Conservation (phyloP, 345 rosid species). For the Hypericum perforatum region DNA sequence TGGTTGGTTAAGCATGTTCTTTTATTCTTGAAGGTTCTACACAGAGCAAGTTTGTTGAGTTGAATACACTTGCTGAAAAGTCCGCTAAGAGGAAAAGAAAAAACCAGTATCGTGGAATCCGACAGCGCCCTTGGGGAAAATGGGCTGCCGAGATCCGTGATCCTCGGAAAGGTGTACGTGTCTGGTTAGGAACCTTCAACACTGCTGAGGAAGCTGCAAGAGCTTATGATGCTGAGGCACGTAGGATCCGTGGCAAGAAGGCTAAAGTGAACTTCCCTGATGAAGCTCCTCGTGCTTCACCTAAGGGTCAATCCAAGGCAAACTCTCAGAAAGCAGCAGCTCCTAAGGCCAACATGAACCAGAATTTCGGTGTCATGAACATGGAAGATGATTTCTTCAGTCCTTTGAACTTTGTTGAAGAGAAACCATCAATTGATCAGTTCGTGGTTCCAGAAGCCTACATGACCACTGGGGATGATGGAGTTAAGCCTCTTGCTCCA, state of each 20-base stretch:
- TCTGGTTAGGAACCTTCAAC: constrained; percentile 5
- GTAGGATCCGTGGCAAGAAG: constrained; percentile 7
- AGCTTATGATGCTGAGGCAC: constrained; percentile 5
- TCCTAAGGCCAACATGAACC: constrained; percentile 31
- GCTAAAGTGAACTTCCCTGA: constrained; percentile 17
- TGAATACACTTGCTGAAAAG: neutral
- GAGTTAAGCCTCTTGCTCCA: constrained; percentile 22
- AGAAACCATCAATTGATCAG: constrained; percentile 52
- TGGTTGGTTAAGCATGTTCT: neutral
- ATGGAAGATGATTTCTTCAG: constrained; percentile 41
- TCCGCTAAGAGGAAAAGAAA: constrained; percentile 3
- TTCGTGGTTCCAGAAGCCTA: constrained; percentile 28
- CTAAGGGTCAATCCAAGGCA: constrained; percentile 32
- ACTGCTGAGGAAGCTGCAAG: constrained; percentile 5
- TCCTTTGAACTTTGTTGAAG: constrained; percentile 42
- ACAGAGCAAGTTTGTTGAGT: neutral
- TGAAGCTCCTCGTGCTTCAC: neutral
- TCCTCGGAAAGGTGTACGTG: constrained; percentile 4
- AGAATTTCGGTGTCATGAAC: constrained; percentile 26
- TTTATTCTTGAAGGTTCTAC: neutral
- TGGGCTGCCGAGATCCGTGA: constrained; percentile 7
- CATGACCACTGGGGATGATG: constrained; percentile 20
- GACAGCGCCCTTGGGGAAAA: constrained; percentile 4
- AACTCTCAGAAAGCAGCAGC: constrained; percentile 28
- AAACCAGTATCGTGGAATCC: constrained; percentile 2